Conservation (phyloP, 2,329 filamentous ascomycete species). For the Aureobasidium sp. region DNA sequence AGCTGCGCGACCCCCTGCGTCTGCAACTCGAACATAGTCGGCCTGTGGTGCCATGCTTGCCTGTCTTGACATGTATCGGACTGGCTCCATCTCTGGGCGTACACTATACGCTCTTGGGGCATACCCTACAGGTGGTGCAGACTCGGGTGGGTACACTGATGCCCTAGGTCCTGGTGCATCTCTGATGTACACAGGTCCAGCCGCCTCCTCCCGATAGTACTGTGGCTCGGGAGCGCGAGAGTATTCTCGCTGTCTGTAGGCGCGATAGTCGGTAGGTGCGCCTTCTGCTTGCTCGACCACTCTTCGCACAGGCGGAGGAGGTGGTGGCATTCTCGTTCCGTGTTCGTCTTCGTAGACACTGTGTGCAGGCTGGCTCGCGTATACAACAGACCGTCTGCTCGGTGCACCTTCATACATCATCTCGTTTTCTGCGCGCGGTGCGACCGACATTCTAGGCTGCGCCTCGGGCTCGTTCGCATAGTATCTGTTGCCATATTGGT, state of each 20-base stretch:
- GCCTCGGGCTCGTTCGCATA: constrained; percentile 38
- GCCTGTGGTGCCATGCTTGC: constrained; percentile 33
- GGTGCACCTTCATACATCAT: constrained; percentile 51
- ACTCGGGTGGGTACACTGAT: constrained; percentile 18
- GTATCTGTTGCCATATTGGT: constrained; percentile 77
- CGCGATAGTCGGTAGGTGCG: constrained; percentile 42
- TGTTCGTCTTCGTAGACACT: constrained; percentile 41
- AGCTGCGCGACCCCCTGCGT: background rate
- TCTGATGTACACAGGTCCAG: background rate
- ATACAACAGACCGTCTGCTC: constrained; percentile 34
- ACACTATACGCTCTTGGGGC: constrained; percentile 26
- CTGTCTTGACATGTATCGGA: constrained; percentile 10
- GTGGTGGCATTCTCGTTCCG: constrained; percentile 19
- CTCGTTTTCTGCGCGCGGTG: constrained; percentile 28
- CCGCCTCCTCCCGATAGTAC: constrained; percentile 17
- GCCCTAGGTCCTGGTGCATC: constrained; percentile 16
- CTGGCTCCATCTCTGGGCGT: constrained; percentile 29
- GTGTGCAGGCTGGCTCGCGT: constrained; percentile 16
- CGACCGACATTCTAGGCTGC: constrained; percentile 44
- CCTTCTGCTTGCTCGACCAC: constrained; percentile 37
- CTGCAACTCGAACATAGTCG: constrained; percentile 22
- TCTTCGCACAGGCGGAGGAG: constrained; percentile 18
- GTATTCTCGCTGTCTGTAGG: constrained; percentile 48
- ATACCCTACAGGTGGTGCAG: constrained; percentile 10
- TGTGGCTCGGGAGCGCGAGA: constrained; percentile 36